phyloP scores from a whole-genome alignment of 148 eudicot genomes.

The Camellia sinensis region DNA sequence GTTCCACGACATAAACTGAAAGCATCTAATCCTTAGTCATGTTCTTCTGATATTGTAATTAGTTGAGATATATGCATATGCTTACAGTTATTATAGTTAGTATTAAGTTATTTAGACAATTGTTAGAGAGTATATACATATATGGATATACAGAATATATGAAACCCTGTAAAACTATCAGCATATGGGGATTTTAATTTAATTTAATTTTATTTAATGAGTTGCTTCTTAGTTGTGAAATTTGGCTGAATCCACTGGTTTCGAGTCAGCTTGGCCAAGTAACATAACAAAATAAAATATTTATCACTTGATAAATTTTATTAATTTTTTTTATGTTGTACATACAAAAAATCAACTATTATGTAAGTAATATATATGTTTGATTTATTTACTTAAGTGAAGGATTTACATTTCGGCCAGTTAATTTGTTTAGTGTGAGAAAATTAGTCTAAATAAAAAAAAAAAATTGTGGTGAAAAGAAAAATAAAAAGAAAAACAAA shows the following conservation, averaged over 20 bases:
- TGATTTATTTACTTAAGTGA: no score
- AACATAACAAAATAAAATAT: no score
- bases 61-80: neutral
- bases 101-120: neutral
- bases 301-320: no score
- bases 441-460: neutral
- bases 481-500: no score
- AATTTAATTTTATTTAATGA: no score
- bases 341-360: no score
- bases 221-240: neutral
- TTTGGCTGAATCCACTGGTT: neutral
- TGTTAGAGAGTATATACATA: neutral
- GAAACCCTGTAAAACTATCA: neutral
- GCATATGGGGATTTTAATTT: neutral
- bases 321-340: no score
- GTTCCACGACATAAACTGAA: conserved; percentile 9
- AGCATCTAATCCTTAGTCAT: neutral
- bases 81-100: conserved; percentile 1
- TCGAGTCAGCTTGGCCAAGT: neutral
- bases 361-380: no score
- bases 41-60: neutral
- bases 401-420: no score
- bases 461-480: no score
- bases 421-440: neutral
- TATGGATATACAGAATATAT: neutral